These are phyloP conservation scores for Verticillium nonalfalfae DNA, from an alignment of 2,329 filamentous ascomycete species.

Conservation along the genomic window DNA sequence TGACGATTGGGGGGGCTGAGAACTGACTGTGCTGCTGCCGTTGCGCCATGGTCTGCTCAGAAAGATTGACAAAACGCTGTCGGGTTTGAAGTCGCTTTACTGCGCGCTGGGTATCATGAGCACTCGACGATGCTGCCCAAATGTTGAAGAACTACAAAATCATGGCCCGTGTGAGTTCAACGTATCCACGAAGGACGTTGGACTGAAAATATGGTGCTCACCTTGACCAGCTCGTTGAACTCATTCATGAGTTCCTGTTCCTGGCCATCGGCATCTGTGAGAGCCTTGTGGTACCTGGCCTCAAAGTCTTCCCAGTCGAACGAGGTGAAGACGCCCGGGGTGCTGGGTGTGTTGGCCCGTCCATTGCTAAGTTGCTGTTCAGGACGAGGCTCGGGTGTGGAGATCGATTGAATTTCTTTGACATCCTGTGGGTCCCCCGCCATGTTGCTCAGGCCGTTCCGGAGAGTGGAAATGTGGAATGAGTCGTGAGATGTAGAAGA, in stretches of 20 bases:
- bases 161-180: neutral
- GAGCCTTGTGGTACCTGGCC: constrained; percentile 57
- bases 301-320: constrained; percentile 80
- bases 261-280: constrained; percentile 54
- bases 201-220: constrained; percentile 20
- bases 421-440: neutral
- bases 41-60: constrained; percentile 63
- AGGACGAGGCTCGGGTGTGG: constrained; percentile 31
- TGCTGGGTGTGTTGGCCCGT: constrained; percentile 33
- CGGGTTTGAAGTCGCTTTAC: constrained; percentile 77
- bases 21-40: constrained; percentile 76
- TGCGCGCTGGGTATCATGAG: constrained; percentile 70
- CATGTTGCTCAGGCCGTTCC: neutral
- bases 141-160: constrained; percentile 62
- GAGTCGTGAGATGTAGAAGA: no score
- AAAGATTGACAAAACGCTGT: constrained; percentile 66
- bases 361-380: constrained; percentile 22
- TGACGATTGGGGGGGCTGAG: neutral
- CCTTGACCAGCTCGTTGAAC: constrained; percentile 61
- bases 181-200: neutral
- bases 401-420: constrained; percentile 7
- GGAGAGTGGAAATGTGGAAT: neutral
- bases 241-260: constrained; percentile 63
- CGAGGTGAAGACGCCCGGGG: constrained; percentile 42
- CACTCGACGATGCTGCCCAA: constrained; percentile 69